Evolutionary conservation across 2,329 filamentous ascomycete genomes (phyloP).

Genomic region (Fusarium setosum): DNA sequence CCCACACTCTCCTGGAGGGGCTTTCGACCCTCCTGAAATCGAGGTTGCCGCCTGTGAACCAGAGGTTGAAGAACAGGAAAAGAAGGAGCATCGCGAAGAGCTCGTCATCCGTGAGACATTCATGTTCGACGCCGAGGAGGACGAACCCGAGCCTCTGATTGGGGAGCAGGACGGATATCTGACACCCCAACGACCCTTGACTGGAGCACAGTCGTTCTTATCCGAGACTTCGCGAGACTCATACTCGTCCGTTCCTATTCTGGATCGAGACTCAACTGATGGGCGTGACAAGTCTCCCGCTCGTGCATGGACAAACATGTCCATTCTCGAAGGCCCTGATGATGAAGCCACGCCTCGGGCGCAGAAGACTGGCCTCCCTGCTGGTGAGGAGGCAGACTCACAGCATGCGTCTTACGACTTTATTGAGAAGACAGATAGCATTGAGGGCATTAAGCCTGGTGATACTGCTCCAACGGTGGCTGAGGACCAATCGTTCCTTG

Average conservation of each 20-base stretch:
- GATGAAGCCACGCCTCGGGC: constrained; percentile 46
- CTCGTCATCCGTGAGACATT: constrained; percentile 57
- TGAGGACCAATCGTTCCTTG: constrained; percentile 58
- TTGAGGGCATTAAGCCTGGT: constrained; percentile 56
- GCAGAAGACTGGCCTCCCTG: constrained; percentile 31
- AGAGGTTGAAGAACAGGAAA: constrained; percentile 51
- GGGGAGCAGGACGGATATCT: constrained; percentile 23
- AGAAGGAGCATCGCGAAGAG: constrained; percentile 57
- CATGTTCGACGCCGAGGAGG: constrained; percentile 41
- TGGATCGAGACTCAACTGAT: constrained; percentile 74
- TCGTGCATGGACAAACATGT: constrained; percentile 65
- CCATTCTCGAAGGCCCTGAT: constrained; percentile 63
- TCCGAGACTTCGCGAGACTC: constrained; percentile 77
- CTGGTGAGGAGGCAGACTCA: constrained; percentile 36
- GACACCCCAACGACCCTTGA: constrained; percentile 42
- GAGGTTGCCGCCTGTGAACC: constrained; percentile 39
- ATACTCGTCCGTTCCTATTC: constrained; percentile 80
- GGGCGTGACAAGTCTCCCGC: constrained; percentile 54
- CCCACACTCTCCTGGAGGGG: constrained; percentile 34
- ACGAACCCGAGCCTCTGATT: constrained; percentile 35
- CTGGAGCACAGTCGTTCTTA: constrained; percentile 59
- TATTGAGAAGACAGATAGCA: constrained; percentile 63
- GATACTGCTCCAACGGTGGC: constrained; percentile 45
- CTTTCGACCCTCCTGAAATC: constrained; percentile 29
- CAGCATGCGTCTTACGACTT: constrained; percentile 64